These are phyloP conservation scores for Fusarium agapanthi DNA, from an alignment of 2,329 filamentous ascomycete species.

Conservation along the genomic window DNA sequence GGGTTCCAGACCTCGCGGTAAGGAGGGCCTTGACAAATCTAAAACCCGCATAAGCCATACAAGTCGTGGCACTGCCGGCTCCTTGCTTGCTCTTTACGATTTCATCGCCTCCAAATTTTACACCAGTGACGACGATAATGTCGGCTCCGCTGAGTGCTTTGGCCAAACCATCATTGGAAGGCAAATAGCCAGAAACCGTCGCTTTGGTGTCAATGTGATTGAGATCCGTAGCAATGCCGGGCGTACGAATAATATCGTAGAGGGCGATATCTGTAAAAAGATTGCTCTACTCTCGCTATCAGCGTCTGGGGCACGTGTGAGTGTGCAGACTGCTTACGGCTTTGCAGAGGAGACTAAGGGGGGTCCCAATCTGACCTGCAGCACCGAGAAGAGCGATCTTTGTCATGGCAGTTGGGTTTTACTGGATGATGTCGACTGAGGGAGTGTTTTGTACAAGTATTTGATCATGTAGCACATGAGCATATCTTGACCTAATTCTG, in stretches of 20 bases:
- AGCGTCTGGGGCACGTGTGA: neutral
- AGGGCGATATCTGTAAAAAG: neutral
- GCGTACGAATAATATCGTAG: neutral
- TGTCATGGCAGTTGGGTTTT: neutral
- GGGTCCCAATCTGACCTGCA: neutral
- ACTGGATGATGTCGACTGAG: too few species aligned
- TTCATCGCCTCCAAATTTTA: neutral
- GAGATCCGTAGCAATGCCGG: neutral
- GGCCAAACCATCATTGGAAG: neutral
- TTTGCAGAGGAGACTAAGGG: neutral
- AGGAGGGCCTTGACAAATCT: neutral
- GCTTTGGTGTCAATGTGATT: neutral
- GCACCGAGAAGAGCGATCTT: neutral
- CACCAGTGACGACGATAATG: neutral
- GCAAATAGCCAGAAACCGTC: neutral
- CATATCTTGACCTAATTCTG: accelerated
- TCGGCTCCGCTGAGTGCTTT: neutral
- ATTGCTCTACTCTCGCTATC: neutral
- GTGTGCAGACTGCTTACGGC: neutral
- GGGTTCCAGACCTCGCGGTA: neutral
- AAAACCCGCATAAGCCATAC: neutral
- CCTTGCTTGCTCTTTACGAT: neutral
- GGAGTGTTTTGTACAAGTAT: neutral
- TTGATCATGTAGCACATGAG: neutral
- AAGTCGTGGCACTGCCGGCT: neutral